Base-by-base conservation (phyloP, 139 green algal species). In the Pseudopediastrum boryanum region DNA sequence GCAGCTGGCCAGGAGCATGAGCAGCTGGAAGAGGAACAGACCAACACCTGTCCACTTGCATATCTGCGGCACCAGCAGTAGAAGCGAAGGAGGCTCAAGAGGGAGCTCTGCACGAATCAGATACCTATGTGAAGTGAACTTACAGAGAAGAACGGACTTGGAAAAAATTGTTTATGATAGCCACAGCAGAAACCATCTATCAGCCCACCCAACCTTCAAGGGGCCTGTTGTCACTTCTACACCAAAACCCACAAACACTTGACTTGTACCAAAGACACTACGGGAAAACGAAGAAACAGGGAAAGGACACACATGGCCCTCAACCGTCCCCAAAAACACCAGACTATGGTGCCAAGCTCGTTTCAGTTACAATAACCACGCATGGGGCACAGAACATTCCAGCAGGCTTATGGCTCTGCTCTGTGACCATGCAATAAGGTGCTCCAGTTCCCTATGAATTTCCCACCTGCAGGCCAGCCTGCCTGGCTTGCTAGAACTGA, bases 21-120 rank as follows among this genome's bases (percentile, higher is more conserved):
- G 27, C 75, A 81, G 75, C 75, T 81, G 75, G 63, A 81, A 50
- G 48, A 75, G 33, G 31, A 64, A 64, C 46, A 75, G 48, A 2
- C 25, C 63, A 52, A 73, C 35, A 31, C 63, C 75, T 27, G 75
- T 25, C 75, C 75, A 81, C 63, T 75, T 75, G 75, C 63, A 73
- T 50, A 81, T 64, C 75, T 72, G 58, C 58, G 46, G 56, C 21
- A 31, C 19, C 4, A 19, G 38, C 16, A 2, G 36, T 25, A 25
- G 33, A n/a, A 39, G 38, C 21, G 56, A 19, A 10, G 56, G 8
- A 8, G 10, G 13, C 13, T 10, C 56, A 56, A 16, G 13, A 56
- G 46, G 13, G 46, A 9, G 16, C 36, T 27, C 6, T 2, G 27
- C 27, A 31, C 31, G 31, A 67, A 33, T 16, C 23, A 12, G 4